Evolutionary conservation across 2,329 filamentous ascomycete genomes (phyloP).

Genomic region (Sordariomycetes sp.): DNA sequence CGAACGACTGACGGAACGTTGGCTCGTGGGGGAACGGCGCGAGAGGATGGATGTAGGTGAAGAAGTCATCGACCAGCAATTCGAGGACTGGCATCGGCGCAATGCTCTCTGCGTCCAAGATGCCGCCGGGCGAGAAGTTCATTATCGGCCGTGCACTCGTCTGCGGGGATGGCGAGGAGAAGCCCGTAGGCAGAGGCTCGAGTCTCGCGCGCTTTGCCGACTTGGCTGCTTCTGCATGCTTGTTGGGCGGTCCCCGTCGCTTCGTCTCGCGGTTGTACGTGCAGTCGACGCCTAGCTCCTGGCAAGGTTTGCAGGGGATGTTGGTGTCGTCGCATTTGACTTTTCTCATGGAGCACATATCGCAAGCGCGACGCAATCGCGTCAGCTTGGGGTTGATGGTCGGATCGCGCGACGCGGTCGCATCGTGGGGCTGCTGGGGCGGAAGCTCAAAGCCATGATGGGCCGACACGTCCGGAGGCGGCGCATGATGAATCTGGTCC

Average conservation of each 20-base stretch:
- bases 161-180: conserved; percentile 25
- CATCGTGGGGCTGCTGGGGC: conserved; percentile 3
- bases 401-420: conserved; percentile 21
- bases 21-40: conserved; percentile 73
- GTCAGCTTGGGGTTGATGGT: conserved; percentile 41
- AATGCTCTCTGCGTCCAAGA: conserved; percentile 58
- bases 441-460: no score
- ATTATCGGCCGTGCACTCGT: conserved; percentile 39
- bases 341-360: conserved; percentile 53
- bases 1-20: conserved; percentile 62
- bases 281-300: conserved; percentile 47
- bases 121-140: conserved; percentile 28
- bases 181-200: conserved; percentile 15
- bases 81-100: conserved; percentile 60
- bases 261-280: conserved; percentile 49
- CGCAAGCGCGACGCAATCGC: conserved; percentile 47
- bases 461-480: conserved; percentile 6
- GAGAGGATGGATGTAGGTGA: conserved; percentile 71
- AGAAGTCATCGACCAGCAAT: conserved; percentile 70
- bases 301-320: conserved; percentile 47
- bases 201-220: conserved; percentile 38
- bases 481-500: conserved; percentile 5
- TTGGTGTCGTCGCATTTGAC: conserved; percentile 51
- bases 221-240: conserved; percentile 46
- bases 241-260: conserved; percentile 49